Percentiles rank a stretch among this genome's conserved stretches.
phyloP scores from a whole-genome alignment of 2,329 filamentous ascomycete genomes.

The Cladosporium sp. region DNA sequence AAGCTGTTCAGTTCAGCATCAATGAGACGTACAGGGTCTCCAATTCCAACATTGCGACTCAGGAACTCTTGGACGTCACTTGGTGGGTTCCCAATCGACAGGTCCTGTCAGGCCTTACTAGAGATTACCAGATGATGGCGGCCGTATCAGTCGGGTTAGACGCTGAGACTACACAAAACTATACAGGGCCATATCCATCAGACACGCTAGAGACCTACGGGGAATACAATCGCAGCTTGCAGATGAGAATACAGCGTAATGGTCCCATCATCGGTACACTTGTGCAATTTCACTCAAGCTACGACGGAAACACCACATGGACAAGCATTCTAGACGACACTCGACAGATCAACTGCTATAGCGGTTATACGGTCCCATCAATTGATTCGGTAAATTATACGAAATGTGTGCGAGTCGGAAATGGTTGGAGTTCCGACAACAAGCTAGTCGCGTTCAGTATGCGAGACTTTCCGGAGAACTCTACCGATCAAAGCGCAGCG shows the following conservation, averaged over 20 bases:
- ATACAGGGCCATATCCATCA: background rate
- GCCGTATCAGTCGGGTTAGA: background rate
- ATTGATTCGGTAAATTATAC: slow-evolving; percentile 17
- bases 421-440: slow-evolving; percentile 21
- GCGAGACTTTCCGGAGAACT: slow-evolving; percentile 9
- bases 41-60: background rate
- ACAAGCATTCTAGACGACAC: slow-evolving; percentile 11
- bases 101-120: slow-evolving; percentile 16
- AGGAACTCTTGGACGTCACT: background rate
- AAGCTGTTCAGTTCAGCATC: background rate
- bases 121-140: slow-evolving; percentile 8
- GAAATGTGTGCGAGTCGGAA: slow-evolving; percentile 23
- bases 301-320: background rate
- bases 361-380: slow-evolving; percentile 2
- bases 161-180: background rate
- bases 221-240: slow-evolving; percentile 15
- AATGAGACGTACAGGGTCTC: slow-evolving; percentile 11
- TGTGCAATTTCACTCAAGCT: slow-evolving; percentile 1
- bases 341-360: slow-evolving; percentile 14
- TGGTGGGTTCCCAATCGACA: slow-evolving; percentile 24
- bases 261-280: slow-evolving; percentile 17
- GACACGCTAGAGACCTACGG: slow-evolving; percentile 2
- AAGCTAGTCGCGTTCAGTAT: slow-evolving; percentile 18
- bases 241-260: slow-evolving; percentile 15
- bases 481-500: background rate